phyloP scores from a whole-genome alignment of 192 early-diverging fungal species.

The Coemansia sp. region DNA sequence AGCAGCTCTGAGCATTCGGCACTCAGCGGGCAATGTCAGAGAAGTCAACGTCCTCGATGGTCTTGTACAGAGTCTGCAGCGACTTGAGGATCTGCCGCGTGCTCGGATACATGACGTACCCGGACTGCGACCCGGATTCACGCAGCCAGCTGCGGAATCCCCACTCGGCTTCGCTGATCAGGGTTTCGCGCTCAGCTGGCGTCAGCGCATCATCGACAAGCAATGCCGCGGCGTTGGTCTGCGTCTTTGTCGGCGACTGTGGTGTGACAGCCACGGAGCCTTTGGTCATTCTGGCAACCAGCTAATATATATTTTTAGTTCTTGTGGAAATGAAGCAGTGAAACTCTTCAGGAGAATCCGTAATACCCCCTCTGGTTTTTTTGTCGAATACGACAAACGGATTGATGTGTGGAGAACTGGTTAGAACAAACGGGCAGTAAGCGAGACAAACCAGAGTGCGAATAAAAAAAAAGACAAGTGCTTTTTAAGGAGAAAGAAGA shows the following conservation, averaged over 20 bases:
- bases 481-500: not conserved
- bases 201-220: conserved; percentile 8
- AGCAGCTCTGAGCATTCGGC: too few relatives aligned
- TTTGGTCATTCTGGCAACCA: not conserved
- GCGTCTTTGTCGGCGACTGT: conserved; percentile 5
- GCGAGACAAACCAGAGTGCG: too few relatives aligned
- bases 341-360: too few relatives aligned
- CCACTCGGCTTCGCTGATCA: conserved; percentile 38
- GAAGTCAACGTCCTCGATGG: conserved; percentile 30
- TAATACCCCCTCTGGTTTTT: too few relatives aligned
- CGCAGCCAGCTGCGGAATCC: conserved; percentile 38
- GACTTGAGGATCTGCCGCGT: conserved; percentile 39
- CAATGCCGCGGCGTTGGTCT: not conserved
- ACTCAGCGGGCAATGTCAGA: conserved; percentile 5
- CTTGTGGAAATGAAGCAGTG: not conserved
- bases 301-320: too few relatives aligned
- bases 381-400: too few relatives aligned
- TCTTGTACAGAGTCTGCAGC: conserved; percentile 20
- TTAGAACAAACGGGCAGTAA: too few relatives aligned
- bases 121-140: conserved; percentile 15
- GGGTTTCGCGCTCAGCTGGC: conserved; percentile 15
- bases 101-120: conserved; percentile 46
- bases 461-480: not conserved
- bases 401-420: too few relatives aligned
- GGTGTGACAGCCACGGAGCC: conserved; percentile 15